These are phyloP conservation scores for Xylariaceae sp. DNA, from an alignment of 2,329 filamentous ascomycete genomes.

Conservation along the genomic window DNA sequence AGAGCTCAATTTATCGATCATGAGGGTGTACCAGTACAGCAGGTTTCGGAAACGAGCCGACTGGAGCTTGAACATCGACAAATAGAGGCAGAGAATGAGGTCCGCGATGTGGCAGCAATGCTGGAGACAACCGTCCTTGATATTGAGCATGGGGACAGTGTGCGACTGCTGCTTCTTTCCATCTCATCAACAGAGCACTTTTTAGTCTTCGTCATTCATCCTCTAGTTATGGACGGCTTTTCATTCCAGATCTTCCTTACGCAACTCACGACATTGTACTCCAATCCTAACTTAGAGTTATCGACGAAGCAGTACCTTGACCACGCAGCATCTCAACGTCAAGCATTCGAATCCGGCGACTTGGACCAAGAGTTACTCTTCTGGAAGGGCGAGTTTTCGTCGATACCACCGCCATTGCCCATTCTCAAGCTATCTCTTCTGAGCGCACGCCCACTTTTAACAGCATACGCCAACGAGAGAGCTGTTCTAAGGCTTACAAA, in stretches of 20 bases:
- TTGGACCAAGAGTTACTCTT: neutral
- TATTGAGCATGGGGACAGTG: neutral
- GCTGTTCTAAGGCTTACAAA: neutral
- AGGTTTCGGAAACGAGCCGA: neutral
- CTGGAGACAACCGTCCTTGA: neutral
- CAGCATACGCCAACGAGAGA: neutral
- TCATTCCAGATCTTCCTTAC: neutral
- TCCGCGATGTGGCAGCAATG: neutral
- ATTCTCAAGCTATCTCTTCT: neutral
- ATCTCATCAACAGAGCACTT: neutral
- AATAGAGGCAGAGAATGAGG: neutral
- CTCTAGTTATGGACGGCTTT: neutral
- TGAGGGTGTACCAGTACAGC: neutral
- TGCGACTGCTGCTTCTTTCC: neutral
- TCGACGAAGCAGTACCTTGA: slow-evolving; percentile 1
- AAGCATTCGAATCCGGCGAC: neutral
- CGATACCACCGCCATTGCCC: slow-evolving; percentile 6
- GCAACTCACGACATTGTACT: slow-evolving; percentile 1
- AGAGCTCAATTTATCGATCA: slow-evolving; percentile 1
- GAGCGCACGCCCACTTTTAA: too few species aligned
- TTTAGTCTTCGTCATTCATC: neutral
- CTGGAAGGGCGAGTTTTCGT: neutral
- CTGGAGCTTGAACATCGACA: neutral
- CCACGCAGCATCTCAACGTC: too few species aligned
- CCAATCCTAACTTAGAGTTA: too few species aligned